Conservation (phyloP, 768 basidiomycete genomes). For the Jaapia argillacea region DNA sequence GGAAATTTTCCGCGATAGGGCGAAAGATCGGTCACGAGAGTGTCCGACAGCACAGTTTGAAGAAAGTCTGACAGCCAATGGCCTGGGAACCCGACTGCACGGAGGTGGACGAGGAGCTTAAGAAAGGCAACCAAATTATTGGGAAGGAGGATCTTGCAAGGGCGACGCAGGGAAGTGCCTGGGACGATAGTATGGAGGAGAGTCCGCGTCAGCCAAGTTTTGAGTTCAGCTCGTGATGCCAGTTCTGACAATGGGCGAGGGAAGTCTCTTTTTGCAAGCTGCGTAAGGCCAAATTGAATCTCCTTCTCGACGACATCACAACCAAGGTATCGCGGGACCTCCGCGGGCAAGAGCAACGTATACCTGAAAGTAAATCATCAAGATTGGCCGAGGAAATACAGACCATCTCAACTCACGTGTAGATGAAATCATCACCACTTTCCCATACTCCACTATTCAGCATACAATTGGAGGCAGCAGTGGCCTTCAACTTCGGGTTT, state of each 20-base stretch:
- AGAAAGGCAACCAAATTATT: conserved; percentile 26
- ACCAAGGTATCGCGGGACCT: conserved; percentile 13
- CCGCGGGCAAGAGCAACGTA: conserved; percentile 18
- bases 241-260: conserved; percentile 9
- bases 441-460: background rate
- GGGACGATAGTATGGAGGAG: conserved; percentile 21
- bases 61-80: conserved; percentile 27
- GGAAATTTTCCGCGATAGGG: conserved; percentile 19
- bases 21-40: background rate
- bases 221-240: conserved; percentile 19
- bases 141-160: conserved; percentile 19
- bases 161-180: background rate
- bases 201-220: conserved; percentile 23
- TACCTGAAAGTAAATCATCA: too few relatives aligned
- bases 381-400: too few relatives aligned
- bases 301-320: conserved; percentile 1
- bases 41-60: background rate
- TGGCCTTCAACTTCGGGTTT: background rate
- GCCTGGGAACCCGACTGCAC: conserved; percentile 23
- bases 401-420: background rate
- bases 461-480: background rate
- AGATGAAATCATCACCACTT: background rate
- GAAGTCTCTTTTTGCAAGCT: too few relatives aligned
- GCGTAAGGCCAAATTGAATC: too few relatives aligned
- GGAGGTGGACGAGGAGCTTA: conserved; percentile 20